A percentile compares a stretch with the other conserved stretches of the same genome.
These are phyloP conservation scores for Exophiala mesophila DNA, from an alignment of 2,329 filamentous ascomycete species.

Conservation along the genomic window DNA sequence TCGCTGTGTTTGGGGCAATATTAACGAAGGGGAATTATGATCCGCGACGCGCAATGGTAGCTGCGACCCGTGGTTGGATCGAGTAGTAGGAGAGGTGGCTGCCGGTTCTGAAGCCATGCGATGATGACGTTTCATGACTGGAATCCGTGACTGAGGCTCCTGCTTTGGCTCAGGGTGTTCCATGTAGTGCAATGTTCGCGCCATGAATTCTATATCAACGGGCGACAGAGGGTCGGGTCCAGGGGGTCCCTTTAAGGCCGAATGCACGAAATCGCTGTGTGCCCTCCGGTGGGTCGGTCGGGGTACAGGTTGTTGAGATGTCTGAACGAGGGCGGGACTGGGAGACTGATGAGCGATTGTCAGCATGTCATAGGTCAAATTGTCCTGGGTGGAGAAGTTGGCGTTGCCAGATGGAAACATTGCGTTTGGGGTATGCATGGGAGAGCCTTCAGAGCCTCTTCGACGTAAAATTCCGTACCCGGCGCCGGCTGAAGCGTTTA, in stretches of 20 bases:
- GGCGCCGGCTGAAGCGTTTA: slow-evolving; percentile 33
- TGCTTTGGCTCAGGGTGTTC: slow-evolving; percentile 5
- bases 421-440: slow-evolving; percentile 50
- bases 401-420: slow-evolving; percentile 30
- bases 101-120: slow-evolving; percentile 16
- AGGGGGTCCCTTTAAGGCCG: slow-evolving; percentile 1
- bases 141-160: slow-evolving; percentile 18
- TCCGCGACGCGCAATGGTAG: slow-evolving; percentile 14
- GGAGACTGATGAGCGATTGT: too few relatives aligned
- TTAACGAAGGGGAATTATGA: slow-evolving; percentile 17
- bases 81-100: slow-evolving; percentile 9
- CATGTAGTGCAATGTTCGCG: background rate
- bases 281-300: slow-evolving; percentile 19
- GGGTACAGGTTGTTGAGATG: background rate
- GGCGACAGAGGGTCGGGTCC: slow-evolving; percentile 4
- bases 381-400: too few relatives aligned
- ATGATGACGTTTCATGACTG: slow-evolving; percentile 19
- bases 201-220: background rate
- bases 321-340: background rate
- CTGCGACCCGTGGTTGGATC: slow-evolving; percentile 8
- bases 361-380: too few relatives aligned
- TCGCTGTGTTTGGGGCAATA: slow-evolving; percentile 18
- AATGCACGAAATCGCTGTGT: slow-evolving; percentile 22
- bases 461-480: slow-evolving; percentile 61
- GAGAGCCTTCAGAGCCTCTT: slow-evolving; percentile 65